phyloP scores from a whole-genome alignment of 805 yeast genomes.

The Wickerhamomyces silvicola region DNA sequence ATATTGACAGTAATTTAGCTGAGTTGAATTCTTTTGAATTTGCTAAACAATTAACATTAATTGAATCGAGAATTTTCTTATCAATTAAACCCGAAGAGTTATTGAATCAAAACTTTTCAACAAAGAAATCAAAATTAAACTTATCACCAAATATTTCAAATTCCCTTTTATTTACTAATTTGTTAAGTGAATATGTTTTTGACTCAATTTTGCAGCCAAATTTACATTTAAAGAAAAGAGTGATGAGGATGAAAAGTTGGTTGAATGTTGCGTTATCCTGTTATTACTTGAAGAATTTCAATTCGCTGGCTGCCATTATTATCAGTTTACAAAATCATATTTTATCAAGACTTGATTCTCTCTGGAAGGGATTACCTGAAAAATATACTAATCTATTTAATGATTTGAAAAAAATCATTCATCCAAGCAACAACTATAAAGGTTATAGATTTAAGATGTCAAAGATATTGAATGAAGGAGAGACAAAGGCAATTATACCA shows the following conservation, averaged over 20 bases:
- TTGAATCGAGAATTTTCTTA: conserved; percentile 64
- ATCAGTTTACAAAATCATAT: conserved; percentile 71
- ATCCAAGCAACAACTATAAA: conserved; percentile 67
- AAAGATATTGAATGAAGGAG: conserved; percentile 41
- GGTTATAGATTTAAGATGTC: conserved; percentile 60
- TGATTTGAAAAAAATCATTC: conserved; percentile 60
- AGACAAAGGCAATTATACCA: conserved; percentile 40
- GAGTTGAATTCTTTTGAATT: conserved; percentile 64
- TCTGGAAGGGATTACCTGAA: conserved; percentile 53
- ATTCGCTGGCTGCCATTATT: conserved; percentile 73
- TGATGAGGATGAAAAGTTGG: conserved; percentile 59
- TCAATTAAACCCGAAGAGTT: conserved; percentile 60
- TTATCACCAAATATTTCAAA: conserved; percentile 58
- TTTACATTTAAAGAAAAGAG: conserved; percentile 40
- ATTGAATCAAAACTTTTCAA: conserved; percentile 55
- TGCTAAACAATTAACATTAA: conserved; percentile 69
- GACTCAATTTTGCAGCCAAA: conserved; percentile 59
- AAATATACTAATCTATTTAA: conserved; percentile 59
- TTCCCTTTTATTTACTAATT: conserved; percentile 62
- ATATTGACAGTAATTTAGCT: conserved; percentile 13
- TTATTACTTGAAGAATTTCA: conserved; percentile 66
- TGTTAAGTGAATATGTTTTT: conserved; percentile 63
- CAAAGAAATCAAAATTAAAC: conserved; percentile 50
- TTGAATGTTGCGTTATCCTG: conserved; percentile 67
- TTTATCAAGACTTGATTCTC: conserved; percentile 50